Evolutionary conservation across 2,329 filamentous ascomycete species (phyloP), one percentile per base, ranked within the genome.

Genomic region (Sporothrix curviconia): DNA sequence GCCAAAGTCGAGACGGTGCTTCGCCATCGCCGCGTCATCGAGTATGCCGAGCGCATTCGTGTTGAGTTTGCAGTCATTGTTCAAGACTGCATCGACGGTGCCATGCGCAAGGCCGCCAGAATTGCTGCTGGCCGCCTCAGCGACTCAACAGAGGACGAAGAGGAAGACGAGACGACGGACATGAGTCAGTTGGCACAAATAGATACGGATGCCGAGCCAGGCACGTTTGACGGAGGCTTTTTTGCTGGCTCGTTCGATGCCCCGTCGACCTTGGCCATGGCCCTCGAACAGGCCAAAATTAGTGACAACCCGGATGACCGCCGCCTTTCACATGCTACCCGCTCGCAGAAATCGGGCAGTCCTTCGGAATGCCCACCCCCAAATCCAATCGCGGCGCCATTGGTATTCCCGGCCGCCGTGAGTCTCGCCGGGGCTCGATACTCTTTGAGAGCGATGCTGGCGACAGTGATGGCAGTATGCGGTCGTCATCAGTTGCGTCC

Each of bases 41-140:
- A 99, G 70, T 99, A 99, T 69, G 86, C 92, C 0, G 94, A 99
- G 72, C 86, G 95, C 32, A 96, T 99, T 62, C 89, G 95, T 4
- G 82, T 96, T 47, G 94, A 99, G 67, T 95, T 96, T 66, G 88
- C 92, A 28, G 83, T 95, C 25, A 79, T 96, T 58, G 92, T 99
- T 2, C 90, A 97, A 67, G 90, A 96, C 65, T 99, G 94, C 69
- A 96, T 99, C 54, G 87, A 95, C 60, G 91, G 90, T 61, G 94
- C 94, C 8, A 81, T 97, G 72, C 83, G 83, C 63, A 96, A 97
- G 71, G 92, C 94, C 55, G 89, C 89, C 56, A 86, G 86, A 51
- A 92, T 96, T 64, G 90, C 90, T 46, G 85, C 89, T 43, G 92
- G 92, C 11, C 84, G 92, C 54, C 74, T 95, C 15, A 92, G 87